Conservation (phyloP, 495 filamentous ascomycete genomes). For the Penicillium arizonense region DNA sequence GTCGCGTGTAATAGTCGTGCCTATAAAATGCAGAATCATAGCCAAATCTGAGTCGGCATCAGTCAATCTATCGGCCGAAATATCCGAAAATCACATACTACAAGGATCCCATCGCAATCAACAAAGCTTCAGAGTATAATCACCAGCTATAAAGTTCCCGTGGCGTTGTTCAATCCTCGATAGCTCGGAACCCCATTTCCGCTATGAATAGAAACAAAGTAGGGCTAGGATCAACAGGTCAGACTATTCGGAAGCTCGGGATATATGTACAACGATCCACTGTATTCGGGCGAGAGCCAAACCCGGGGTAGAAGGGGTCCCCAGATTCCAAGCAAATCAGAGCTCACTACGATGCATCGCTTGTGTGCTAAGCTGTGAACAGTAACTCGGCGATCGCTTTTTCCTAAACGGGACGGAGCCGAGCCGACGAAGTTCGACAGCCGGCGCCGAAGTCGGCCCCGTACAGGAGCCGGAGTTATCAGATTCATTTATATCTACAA, state of each 20-base stretch:
- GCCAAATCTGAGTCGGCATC: no score
- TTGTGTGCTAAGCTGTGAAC: no score
- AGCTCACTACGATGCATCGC: no score
- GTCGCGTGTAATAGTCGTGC: no score
- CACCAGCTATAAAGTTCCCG: no score
- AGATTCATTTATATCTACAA: neutral
- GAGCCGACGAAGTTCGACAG: neutral
- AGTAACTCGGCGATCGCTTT: slow-evolving; percentile 1
- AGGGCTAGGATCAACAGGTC: neutral
- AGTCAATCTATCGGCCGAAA: no score
- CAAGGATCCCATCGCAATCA: no score
- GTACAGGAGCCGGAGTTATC: neutral
- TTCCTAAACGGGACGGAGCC: neutral
- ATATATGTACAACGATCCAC: neutral
- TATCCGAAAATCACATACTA: no score
- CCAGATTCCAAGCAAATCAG: no score
- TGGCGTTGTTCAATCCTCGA: neutral
- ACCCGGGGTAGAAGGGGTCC: neutral
- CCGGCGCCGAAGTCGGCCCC: neutral
- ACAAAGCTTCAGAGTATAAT: no score
- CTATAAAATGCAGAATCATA: no score
- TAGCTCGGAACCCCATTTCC: neutral
- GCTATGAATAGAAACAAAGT: neutral
- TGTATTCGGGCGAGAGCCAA: neutral
- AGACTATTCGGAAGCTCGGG: neutral